A percentile compares a stretch with the other conserved stretches of the same genome.
Conservation (phyloP, 1,284 basidiomycete species). For the Sanghuangporus weigelae region DNA sequence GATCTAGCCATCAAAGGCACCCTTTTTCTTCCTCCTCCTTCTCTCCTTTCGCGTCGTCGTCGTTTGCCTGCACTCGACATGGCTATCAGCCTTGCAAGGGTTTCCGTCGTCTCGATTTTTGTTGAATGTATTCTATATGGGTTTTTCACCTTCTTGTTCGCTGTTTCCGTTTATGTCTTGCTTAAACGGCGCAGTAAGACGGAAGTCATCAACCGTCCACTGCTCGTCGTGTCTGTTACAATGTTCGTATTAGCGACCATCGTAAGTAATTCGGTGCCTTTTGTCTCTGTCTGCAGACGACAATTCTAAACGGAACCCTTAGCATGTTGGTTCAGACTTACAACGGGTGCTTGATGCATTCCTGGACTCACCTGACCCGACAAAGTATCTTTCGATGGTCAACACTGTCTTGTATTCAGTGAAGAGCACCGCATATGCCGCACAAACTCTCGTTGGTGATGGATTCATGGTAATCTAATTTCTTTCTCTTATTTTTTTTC, state of each 20-base stretch:
- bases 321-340: conserved; percentile 18
- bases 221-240: conserved; percentile 10
- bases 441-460: conserved; percentile 31
- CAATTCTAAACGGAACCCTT: neutral
- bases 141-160: conserved; percentile 13
- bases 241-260: conserved; percentile 14
- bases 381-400: conserved; percentile 22
- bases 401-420: conserved; percentile 28
- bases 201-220: conserved; percentile 8
- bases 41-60: neutral
- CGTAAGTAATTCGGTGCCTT: neutral
- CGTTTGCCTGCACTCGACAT: neutral
- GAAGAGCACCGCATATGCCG: conserved; percentile 27
- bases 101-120: conserved; percentile 5
- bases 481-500: neutral
- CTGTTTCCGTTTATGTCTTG: conserved; percentile 1
- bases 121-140: conserved; percentile 10
- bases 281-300: neutral
- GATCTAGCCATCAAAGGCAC: too few species aligned
- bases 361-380: conserved; percentile 1
- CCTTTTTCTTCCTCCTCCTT: neutral
- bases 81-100: conserved; percentile 4
- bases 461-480: conserved; percentile 26
- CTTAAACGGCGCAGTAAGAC: neutral
- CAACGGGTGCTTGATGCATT: conserved; percentile 14